Evolutionary conservation across 306 rosid species (phyloP).

Genomic region (Cotoneaster glaucophyllus): DNA sequence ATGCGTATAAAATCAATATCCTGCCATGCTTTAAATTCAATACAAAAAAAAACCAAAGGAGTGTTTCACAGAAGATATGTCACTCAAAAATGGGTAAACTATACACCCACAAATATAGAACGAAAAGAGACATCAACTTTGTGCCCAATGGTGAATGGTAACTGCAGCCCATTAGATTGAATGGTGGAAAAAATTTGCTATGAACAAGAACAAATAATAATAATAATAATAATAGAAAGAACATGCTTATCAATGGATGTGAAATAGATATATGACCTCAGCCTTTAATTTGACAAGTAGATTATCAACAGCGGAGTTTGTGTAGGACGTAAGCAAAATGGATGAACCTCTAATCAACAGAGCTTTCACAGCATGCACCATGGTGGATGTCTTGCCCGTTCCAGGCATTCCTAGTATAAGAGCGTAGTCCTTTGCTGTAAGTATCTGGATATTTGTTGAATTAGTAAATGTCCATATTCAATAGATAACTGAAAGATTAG

Average conservation of each 20-base stretch:
- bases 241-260: not conserved
- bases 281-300: slow-evolving; percentile 79
- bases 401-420: slow-evolving; percentile 99
- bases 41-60: slow-evolving; percentile 3
- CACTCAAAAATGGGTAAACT: not conserved
- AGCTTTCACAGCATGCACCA: slow-evolving; percentile 98
- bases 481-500: not conserved
- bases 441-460: slow-evolving; percentile 50
- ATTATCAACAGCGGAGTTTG: slow-evolving; percentile 95
- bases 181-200: not conserved
- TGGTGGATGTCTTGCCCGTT: slow-evolving; percentile 92
- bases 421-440: slow-evolving; percentile 79
- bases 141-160: not conserved
- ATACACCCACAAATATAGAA: not conserved
- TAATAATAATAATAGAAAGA: not conserved
- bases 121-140: not conserved
- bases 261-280: slow-evolving; percentile 47
- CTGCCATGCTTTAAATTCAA: slow-evolving; percentile 38
- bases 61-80: not conserved
- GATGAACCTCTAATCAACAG: slow-evolving; percentile 83
- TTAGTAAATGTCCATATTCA: not conserved
- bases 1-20: slow-evolving; percentile 79
- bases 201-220: not conserved
- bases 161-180: not conserved
- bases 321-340: slow-evolving; percentile 87